Percentiles rank a stretch among this genome's conserved stretches.
These are phyloP conservation scores for Borovskyia barvae DNA, from an alignment of 208 protist species.

Conservation along the genomic window DNA sequence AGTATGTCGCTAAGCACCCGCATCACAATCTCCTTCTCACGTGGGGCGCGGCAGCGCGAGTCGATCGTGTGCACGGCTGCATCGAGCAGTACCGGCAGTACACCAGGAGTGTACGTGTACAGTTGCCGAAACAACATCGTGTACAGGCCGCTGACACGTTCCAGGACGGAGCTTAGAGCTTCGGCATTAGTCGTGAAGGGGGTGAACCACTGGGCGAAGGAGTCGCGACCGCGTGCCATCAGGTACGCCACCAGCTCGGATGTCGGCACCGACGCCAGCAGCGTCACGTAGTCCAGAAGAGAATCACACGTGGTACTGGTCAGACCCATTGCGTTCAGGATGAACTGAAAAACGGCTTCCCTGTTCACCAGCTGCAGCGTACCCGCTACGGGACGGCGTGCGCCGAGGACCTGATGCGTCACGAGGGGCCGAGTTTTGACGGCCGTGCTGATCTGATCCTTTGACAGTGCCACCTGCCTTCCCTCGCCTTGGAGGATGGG, in stretches of 20 bases:
- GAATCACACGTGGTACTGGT: constrained; percentile 35
- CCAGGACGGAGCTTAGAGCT: constrained; percentile 43
- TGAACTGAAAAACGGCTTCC: constrained; percentile 45
- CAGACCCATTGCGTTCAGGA: constrained; percentile 77
- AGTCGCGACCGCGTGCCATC: constrained; percentile 49
- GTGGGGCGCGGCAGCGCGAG: constrained; percentile 59
- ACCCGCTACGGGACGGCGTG: constrained; percentile 26
- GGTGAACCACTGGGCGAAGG: constrained; percentile 50
- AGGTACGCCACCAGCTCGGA: constrained; percentile 37
- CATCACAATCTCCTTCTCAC: constrained; percentile 75
- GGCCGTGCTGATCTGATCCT: constrained; percentile 45
- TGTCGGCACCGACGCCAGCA: constrained; percentile 45
- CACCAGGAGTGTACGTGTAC: constrained; percentile 5
- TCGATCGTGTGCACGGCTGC: constrained; percentile 43
- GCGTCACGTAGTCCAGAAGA: constrained; percentile 55
- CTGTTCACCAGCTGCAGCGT: constrained; percentile 38
- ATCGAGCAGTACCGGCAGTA: constrained; percentile 41
- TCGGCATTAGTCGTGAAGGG: constrained; percentile 80
- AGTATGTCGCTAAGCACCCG: constrained; percentile 51
- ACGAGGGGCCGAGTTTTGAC: constrained; percentile 56
- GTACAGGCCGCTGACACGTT: constrained; percentile 42
- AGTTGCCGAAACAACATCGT: constrained; percentile 41
- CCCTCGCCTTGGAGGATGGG: constrained; percentile 23
- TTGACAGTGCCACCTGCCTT: constrained; percentile 28
- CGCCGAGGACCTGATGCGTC: constrained; percentile 41